Evolutionary conservation across 768 basidiomycete genomes (phyloP).

Genomic region (Serendipita vermifera): DNA sequence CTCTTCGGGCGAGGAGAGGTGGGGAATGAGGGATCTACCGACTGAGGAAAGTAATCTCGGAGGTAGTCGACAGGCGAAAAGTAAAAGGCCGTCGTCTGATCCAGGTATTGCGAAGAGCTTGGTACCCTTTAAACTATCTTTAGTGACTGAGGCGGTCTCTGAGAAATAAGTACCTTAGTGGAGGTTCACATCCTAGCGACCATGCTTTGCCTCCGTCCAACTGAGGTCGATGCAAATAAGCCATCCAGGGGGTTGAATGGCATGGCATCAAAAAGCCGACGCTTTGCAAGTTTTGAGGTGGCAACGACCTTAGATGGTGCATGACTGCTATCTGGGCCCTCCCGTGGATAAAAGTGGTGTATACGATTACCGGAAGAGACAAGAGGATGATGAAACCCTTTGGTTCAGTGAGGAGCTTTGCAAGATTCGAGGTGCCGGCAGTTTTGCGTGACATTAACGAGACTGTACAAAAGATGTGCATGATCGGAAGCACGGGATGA

Average conservation of each 20-base stretch:
- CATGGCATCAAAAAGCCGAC: slow-evolving; percentile 90
- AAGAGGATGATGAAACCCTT: slow-evolving; percentile 37
- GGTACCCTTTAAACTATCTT: slow-evolving; percentile 30
- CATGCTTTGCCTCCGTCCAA: slow-evolving; percentile 53
- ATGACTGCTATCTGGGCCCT: slow-evolving; percentile 68
- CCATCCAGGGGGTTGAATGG: slow-evolving; percentile 88
- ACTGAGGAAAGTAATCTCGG: slow-evolving; percentile 45
- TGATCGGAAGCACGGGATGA: slow-evolving; percentile 75
- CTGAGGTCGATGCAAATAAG: slow-evolving; percentile 64
- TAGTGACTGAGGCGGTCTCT: background rate
- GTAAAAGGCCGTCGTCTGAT: slow-evolving; percentile 79
- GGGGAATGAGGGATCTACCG: slow-evolving; percentile 52
- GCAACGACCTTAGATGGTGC: slow-evolving; percentile 46
- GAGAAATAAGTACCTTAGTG: slow-evolving; percentile 48
- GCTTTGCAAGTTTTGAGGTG: slow-evolving; percentile 34
- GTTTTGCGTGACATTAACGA: slow-evolving; percentile 34
- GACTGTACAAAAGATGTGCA: slow-evolving; percentile 67
- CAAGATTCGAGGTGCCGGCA: slow-evolving; percentile 16
- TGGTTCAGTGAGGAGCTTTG: slow-evolving; percentile 14
- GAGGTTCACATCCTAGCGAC: slow-evolving; percentile 89
- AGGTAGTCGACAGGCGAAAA: slow-evolving; percentile 56
- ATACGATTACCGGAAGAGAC: slow-evolving; percentile 49
- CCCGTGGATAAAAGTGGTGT: slow-evolving; percentile 62
- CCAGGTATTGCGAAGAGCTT: slow-evolving; percentile 45
- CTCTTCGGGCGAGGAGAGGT: slow-evolving; percentile 44